Percentiles rank a stretch among this genome's conserved stretches.
These are phyloP conservation scores for Xylaria intraflava DNA, from an alignment of 495 filamentous ascomycete genomes.

Conservation along the genomic window DNA sequence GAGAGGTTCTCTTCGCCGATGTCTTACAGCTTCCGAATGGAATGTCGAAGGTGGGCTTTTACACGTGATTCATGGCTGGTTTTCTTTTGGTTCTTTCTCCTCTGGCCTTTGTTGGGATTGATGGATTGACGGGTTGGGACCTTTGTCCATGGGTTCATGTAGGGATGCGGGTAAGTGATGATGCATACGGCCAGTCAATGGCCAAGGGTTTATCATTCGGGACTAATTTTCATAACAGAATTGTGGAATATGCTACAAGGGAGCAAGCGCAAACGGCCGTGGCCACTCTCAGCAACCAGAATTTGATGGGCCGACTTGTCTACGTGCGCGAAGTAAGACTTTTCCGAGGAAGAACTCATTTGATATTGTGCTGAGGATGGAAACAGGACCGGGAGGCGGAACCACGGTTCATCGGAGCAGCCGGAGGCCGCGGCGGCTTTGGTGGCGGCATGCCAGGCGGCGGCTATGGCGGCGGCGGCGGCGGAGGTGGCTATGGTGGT, in stretches of 20 bases:
- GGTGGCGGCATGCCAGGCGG: constrained; percentile 40
- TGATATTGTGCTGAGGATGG: constrained; percentile 18
- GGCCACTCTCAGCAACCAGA: constrained; percentile 97
- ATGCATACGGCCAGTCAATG: background rate
- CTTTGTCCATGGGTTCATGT: constrained; percentile 80
- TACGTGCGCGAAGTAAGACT: constrained; percentile 90
- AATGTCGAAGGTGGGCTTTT: constrained; percentile 99
- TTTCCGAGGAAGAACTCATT: constrained; percentile 1
- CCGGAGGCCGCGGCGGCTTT: constrained; percentile 61
- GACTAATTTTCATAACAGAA: constrained; percentile 47
- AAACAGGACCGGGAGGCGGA: constrained; percentile 87
- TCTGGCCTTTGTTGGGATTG: constrained; percentile 78
- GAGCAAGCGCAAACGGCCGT: constrained; percentile 98
- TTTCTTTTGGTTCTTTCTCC: constrained; percentile 61
- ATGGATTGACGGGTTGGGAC: constrained; percentile 99
- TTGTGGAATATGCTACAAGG: constrained; percentile 99
- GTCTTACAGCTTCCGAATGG: constrained; percentile 99
- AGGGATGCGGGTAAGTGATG: constrained; percentile 96
- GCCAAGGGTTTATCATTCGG: background rate
- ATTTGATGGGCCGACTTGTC: constrained; percentile 93
- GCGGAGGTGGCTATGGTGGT: constrained; percentile 37
- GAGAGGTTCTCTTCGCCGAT: constrained; percentile 99
- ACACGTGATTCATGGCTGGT: constrained; percentile 82
- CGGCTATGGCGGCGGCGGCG: constrained; percentile 44
- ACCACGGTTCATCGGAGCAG: constrained; percentile 80